These are phyloP conservation scores for Neofusicoccum umdonicola DNA, from an alignment of 2,329 filamentous ascomycete species.

Conservation along the genomic window DNA sequence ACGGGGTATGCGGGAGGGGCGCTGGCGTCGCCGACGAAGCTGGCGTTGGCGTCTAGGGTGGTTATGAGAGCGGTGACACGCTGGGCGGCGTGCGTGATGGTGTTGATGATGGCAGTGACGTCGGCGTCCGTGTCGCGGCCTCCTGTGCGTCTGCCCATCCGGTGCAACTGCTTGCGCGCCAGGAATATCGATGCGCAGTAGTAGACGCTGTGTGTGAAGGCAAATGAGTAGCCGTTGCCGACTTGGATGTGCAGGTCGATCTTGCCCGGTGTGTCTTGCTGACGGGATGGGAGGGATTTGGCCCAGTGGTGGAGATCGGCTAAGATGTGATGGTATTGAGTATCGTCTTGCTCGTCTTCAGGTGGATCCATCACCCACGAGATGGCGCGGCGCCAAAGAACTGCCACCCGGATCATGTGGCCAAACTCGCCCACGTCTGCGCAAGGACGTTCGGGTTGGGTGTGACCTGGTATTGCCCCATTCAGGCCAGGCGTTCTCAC, in stretches of 20 bases:
- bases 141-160: constrained; percentile 1
- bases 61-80: constrained; percentile 8
- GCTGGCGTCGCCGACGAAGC: not conserved
- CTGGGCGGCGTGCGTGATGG: not conserved
- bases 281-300: not conserved
- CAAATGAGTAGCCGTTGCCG: constrained; percentile 12
- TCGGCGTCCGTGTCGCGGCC: constrained; percentile 1
- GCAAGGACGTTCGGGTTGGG: not conserved
- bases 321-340: not conserved
- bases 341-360: constrained; percentile 8
- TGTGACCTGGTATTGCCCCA: not conserved
- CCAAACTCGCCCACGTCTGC: constrained; percentile 7
- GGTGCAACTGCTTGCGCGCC: constrained; percentile 1
- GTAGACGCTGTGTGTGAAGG: constrained; percentile 7
- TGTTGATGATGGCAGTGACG: not conserved
- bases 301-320: not conserved
- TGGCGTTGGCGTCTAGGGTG: not conserved
- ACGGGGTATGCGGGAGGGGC: not conserved
- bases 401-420: constrained; percentile 5
- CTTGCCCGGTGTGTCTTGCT: constrained; percentile 12
- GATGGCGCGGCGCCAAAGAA: constrained; percentile 6
- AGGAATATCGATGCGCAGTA: constrained; percentile 13
- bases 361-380: constrained; percentile 10
- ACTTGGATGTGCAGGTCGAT: constrained; percentile 14
- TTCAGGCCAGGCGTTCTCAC: not conserved